Percentiles rank a stretch among this genome's conserved stretches.
phyloP scores from a whole-genome alignment of 345 rosid species.

The Gynandropsis gynandra region DNA sequence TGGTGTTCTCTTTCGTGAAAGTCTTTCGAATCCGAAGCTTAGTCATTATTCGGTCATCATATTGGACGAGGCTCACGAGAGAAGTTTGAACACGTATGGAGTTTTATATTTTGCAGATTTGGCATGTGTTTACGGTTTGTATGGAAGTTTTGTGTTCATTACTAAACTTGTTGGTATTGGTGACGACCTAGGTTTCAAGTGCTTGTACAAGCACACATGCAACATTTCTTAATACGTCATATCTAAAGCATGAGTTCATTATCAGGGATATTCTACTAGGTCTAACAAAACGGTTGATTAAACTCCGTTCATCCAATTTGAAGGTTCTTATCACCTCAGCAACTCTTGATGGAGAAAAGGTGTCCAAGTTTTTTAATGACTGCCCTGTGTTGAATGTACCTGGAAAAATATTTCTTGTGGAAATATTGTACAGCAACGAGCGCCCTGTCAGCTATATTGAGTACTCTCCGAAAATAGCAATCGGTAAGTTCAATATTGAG shows the following conservation, averaged over 20 bases:
- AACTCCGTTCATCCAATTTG: slow-evolving; percentile 48
- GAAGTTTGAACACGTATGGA: slow-evolving; percentile 87
- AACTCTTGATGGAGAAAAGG: slow-evolving; percentile 95
- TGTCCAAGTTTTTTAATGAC: slow-evolving; percentile 75
- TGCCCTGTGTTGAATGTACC: slow-evolving; percentile 88
- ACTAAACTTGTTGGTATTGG: not conserved
- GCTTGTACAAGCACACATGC: not conserved
- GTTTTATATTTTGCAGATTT: slow-evolving; percentile 5
- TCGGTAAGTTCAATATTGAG: slow-evolving; percentile 46
- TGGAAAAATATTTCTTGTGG: slow-evolving; percentile 85
- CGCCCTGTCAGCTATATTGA: slow-evolving; percentile 68
- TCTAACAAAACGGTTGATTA: slow-evolving; percentile 76
- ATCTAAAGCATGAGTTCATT: no score
- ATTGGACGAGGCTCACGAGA: slow-evolving; percentile 97
- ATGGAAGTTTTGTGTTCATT: not conserved
- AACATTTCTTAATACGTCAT: slow-evolving; percentile 48
- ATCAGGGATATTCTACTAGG: slow-evolving; percentile 84
- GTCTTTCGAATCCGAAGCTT: slow-evolving; percentile 74
- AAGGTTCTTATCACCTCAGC: slow-evolving; percentile 82
- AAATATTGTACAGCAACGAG: slow-evolving; percentile 77
- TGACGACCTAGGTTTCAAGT: not conserved
- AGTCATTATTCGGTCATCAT: slow-evolving; percentile 80
- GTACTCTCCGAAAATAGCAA: no score
- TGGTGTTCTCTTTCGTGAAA: slow-evolving; percentile 91
- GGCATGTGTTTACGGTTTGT: slow-evolving; percentile 7